Percentiles rank a stretch among this genome's conserved stretches.
phyloP scores from a whole-genome alignment of 805 yeast species.

The Sugiyamaella mastotermitis region DNA sequence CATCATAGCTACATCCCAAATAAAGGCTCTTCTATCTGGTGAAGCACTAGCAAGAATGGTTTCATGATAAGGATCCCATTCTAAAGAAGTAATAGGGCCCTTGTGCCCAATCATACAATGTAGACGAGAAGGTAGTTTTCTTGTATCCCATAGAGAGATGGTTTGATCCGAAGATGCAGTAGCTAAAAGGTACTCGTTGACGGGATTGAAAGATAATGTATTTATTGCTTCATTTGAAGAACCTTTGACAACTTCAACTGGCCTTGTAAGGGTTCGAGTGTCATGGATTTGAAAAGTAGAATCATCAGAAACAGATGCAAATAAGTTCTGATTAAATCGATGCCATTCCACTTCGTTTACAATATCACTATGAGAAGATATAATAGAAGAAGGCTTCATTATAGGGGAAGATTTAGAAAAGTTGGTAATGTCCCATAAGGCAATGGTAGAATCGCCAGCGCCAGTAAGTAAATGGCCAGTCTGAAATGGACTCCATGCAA shows the following conservation, averaged over 20 bases:
- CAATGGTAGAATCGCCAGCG: constrained; percentile 56
- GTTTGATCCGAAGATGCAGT: constrained; percentile 60
- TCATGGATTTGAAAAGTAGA: constrained; percentile 49
- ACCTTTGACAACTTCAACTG: not conserved
- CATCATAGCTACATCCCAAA: constrained; percentile 47
- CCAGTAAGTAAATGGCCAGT: constrained; percentile 57
- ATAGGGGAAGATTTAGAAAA: constrained; percentile 26
- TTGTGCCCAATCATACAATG: constrained; percentile 36
- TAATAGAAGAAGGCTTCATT: constrained; percentile 22
- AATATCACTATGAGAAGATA: constrained; percentile 39
- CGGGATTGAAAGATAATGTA: constrained; percentile 53
- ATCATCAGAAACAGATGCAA: constrained; percentile 66
- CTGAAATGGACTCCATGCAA: constrained; percentile 64
- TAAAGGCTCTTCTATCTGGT: constrained; percentile 52
- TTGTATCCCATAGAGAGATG: constrained; percentile 59
- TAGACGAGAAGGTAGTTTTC: constrained; percentile 34
- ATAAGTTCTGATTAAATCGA: constrained; percentile 51
- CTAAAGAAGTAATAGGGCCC: constrained; percentile 55
- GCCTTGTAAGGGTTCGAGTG: constrained; percentile 33
- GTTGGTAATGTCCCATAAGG: constrained; percentile 59
- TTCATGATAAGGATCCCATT: constrained; percentile 62
- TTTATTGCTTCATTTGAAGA: constrained; percentile 39
- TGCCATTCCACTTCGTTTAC: constrained; percentile 72
- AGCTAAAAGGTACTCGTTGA: constrained; percentile 51
- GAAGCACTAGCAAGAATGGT: constrained; percentile 59